Evolutionary conservation across 192 early-diverging fungal species (phyloP), one percentile per base, ranked within the genome.

Genomic region (Geranomyces variabilis): DNA sequence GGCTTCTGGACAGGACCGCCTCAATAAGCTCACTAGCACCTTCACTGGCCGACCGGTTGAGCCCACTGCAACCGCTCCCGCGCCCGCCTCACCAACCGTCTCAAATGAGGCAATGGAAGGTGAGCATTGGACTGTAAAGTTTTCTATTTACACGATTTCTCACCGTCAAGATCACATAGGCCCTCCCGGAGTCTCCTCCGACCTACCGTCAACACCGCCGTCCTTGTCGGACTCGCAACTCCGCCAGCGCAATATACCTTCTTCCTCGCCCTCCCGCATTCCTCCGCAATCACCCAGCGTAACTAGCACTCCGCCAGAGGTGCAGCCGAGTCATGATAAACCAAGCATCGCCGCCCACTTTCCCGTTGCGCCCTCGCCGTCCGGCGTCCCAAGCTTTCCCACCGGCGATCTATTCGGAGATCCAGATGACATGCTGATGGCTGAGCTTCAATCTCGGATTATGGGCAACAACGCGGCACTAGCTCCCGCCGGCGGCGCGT

Each of bases 11-110:
- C 26, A 67, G 21, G 64, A 74, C 47, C 61, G 72, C 17, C 48
- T 74, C 22, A 66, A 45, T 12, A 53, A 60, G 36, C 30, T 74
- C 10, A 63, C 61, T 22, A 49, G 53, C 55, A 74, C 72, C 15
- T 66, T 58, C 36, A 41, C 47, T 15, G 72, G 72, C 13, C n/a
- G 15, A 15, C 60, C 70, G 26, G 15, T 46, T 10, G 47, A 72
- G 22, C 60, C 60, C 8, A 21, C 60, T 24, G 19, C 24, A 53
- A n/a, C 51, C 24, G 51, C 51, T n/a, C 7, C 51, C 36, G 51
- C 51, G 4, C 7, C 51, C 36, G 10, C 36, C 10, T 41, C 36
- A 41, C 36, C 3, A 41, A 3, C 10, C 10, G 10, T 7, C 36
- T 10, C 36, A 41, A 10, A 41, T 41, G 36, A 41, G 10, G 5